phyloP scores from a whole-genome alignment of 495 filamentous ascomycete genomes.

The Hypoxylon rickii region DNA sequence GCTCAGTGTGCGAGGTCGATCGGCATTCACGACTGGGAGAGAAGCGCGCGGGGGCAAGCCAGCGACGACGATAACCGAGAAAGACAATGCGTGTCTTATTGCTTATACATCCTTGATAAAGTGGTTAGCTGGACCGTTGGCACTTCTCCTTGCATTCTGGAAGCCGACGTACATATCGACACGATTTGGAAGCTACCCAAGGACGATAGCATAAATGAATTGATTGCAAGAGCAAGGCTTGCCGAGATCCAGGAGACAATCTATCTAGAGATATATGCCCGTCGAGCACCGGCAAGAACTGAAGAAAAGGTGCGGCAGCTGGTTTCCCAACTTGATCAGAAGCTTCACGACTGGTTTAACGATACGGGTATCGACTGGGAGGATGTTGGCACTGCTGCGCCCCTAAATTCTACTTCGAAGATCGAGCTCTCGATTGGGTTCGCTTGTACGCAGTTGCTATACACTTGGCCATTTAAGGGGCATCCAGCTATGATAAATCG shows the following conservation, averaged over 20 bases:
- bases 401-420: background rate
- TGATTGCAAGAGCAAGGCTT: slow-evolving; percentile 9
- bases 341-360: slow-evolving; percentile 3
- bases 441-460: slow-evolving; percentile 12
- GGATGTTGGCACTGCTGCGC: background rate
- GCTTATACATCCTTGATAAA: slow-evolving; percentile 25
- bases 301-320: slow-evolving; percentile 8
- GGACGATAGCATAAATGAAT: background rate
- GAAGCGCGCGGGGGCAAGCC: background rate
- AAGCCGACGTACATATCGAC: slow-evolving; percentile 11
- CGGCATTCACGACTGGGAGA: slow-evolving; percentile 21
- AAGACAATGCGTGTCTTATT: slow-evolving; percentile 19
- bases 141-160: slow-evolving; percentile 1
- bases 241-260: slow-evolving; percentile 21
- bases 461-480: slow-evolving; percentile 15
- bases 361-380: background rate
- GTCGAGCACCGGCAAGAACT: slow-evolving; percentile 9
- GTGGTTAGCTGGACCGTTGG: slow-evolving; percentile 11
- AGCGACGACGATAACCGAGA: slow-evolving; percentile 3
- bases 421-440: slow-evolving; percentile 7
- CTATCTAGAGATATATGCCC: slow-evolving; percentile 15
- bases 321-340: slow-evolving; percentile 3
- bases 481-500: slow-evolving; percentile 1
- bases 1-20: slow-evolving; percentile 17
- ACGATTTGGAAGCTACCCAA: background rate